Evolutionary conservation across 2,329 filamentous ascomycete species (phyloP).

Genomic region (Epicoccum sorghinum): DNA sequence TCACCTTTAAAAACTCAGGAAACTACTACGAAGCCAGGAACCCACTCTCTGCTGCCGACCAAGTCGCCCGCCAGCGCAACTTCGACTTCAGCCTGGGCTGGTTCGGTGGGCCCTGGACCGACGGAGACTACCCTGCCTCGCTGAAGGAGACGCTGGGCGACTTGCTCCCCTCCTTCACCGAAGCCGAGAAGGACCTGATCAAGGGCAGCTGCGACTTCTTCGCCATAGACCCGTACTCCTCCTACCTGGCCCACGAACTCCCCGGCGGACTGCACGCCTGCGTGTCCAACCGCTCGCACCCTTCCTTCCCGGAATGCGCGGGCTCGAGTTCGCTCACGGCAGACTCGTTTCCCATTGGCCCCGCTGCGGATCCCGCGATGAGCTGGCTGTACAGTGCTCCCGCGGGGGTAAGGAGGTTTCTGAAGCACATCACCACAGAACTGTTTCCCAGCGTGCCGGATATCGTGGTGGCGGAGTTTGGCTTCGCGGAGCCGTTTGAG

Average conservation of each 20-base stretch:
- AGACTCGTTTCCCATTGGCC: constrained; percentile 54
- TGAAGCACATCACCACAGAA: constrained; percentile 51
- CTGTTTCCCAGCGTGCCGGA: constrained; percentile 52
- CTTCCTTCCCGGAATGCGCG: constrained; percentile 52
- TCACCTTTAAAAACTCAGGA: constrained; percentile 53
- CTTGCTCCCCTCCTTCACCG: constrained; percentile 46
- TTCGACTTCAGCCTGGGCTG: constrained; percentile 53
- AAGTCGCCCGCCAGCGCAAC: constrained; percentile 47
- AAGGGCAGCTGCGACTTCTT: constrained; percentile 54
- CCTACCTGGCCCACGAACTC: constrained; percentile 40
- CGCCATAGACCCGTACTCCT: constrained; percentile 49
- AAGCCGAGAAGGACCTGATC: constrained; percentile 50
- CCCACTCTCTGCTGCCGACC: constrained; percentile 44
- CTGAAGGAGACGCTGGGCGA: constrained; percentile 51
- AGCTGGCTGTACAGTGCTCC: constrained; percentile 53
- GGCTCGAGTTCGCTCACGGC: constrained; percentile 40
- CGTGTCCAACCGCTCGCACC: constrained; percentile 47
- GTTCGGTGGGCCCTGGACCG: constrained; percentile 56
- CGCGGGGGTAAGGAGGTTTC: constrained; percentile 47
- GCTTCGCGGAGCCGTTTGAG: constrained; percentile 52
- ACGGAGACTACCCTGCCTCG: constrained; percentile 51
- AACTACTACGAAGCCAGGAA: constrained; percentile 50
- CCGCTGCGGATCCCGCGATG: constrained; percentile 50
- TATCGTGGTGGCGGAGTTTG: constrained; percentile 52
- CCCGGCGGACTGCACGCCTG: constrained; percentile 48